These are phyloP conservation scores for Phytophthora ohioensis DNA, from an alignment of 352 stramenopile genomes.

Conservation along the genomic window DNA sequence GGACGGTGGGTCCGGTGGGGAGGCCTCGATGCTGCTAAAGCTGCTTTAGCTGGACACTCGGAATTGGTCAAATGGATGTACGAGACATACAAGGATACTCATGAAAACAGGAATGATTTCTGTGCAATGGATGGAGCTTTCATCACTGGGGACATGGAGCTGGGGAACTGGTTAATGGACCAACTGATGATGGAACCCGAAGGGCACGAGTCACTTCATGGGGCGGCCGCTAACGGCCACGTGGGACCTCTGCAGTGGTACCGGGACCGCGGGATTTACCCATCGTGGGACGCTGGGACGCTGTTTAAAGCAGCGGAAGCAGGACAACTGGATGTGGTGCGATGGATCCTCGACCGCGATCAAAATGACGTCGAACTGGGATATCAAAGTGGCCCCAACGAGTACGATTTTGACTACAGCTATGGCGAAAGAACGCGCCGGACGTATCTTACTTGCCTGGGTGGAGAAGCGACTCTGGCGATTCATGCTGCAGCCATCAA, in stretches of 20 bases:
- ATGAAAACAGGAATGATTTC: constrained; percentile 12
- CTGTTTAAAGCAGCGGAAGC: constrained; percentile 22
- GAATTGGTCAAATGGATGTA: constrained; percentile 13
- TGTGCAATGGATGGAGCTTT: constrained; percentile 1
- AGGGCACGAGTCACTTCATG: not conserved
- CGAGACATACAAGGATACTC: not conserved
- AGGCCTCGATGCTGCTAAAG: constrained; percentile 7
- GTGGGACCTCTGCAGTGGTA: constrained; percentile 15
- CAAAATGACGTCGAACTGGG: constrained; percentile 1
- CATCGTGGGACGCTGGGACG: constrained; percentile 2
- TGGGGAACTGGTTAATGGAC: constrained; percentile 15
- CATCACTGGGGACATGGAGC: constrained; percentile 15
- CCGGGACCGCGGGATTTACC: constrained; percentile 7
- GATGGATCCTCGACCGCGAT: constrained; percentile 24
- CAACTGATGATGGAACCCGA: not conserved
- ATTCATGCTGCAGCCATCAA: constrained; percentile 30
- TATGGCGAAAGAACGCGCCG: constrained; percentile 2
- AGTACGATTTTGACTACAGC: constrained; percentile 9
- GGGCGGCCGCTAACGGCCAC: constrained; percentile 14
- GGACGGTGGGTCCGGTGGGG: constrained; percentile 1
- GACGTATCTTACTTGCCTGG: constrained; percentile 9
- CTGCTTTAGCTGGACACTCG: not conserved
- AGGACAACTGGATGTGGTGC: constrained; percentile 16
- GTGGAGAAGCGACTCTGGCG: constrained; percentile 21
- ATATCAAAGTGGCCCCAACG: constrained; percentile 3